A percentile compares a stretch with the other conserved stretches of the same genome.
Evolutionary conservation across 805 yeast genomes (phyloP).

Genomic region (Sugiyamaella boreocaroliniensis): DNA sequence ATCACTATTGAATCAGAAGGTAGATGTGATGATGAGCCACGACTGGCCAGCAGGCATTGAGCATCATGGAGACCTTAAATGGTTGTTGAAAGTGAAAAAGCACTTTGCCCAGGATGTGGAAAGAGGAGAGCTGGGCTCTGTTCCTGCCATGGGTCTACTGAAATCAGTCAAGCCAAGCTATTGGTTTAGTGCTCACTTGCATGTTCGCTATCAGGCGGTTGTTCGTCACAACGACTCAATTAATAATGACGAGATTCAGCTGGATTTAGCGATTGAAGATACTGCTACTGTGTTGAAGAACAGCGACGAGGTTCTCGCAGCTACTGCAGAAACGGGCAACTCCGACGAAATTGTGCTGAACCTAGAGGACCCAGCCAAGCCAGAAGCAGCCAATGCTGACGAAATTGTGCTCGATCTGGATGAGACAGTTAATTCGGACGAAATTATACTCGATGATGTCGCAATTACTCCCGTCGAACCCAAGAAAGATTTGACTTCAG

Average conservation of each 20-base stretch:
- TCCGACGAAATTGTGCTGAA: slow-evolving; percentile 25
- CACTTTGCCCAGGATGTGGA: slow-evolving; percentile 61
- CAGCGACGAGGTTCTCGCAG: not conserved
- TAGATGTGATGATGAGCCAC: slow-evolving; percentile 67
- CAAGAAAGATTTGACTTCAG: slow-evolving; percentile 1
- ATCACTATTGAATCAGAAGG: slow-evolving; percentile 31
- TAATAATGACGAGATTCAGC: slow-evolving; percentile 4
- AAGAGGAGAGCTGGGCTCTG: slow-evolving; percentile 61
- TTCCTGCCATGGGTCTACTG: slow-evolving; percentile 53
- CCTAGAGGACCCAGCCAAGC: no score
- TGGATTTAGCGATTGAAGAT: slow-evolving; percentile 14
- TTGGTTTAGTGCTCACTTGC: slow-evolving; percentile 92
- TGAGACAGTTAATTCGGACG: not conserved
- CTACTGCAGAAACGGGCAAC: slow-evolving; percentile 12
- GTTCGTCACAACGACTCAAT: slow-evolving; percentile 33
- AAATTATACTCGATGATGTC: slow-evolving; percentile 17
- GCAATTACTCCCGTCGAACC: slow-evolving; percentile 16
- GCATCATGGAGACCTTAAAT: slow-evolving; percentile 49
- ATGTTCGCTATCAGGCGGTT: slow-evolving; percentile 60
- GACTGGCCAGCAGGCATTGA: slow-evolving; percentile 92
- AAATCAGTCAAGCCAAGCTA: slow-evolving; percentile 49
- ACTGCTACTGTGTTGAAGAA: not conserved
- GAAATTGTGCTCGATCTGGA: slow-evolving; percentile 14
- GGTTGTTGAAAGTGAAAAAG: slow-evolving; percentile 53
- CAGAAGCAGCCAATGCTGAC: not conserved